A percentile compares a stretch with the other conserved stretches of the same genome.
phyloP scores from a whole-genome alignment of 2,329 filamentous ascomycete species.

The Arthrobotrys conoides region DNA sequence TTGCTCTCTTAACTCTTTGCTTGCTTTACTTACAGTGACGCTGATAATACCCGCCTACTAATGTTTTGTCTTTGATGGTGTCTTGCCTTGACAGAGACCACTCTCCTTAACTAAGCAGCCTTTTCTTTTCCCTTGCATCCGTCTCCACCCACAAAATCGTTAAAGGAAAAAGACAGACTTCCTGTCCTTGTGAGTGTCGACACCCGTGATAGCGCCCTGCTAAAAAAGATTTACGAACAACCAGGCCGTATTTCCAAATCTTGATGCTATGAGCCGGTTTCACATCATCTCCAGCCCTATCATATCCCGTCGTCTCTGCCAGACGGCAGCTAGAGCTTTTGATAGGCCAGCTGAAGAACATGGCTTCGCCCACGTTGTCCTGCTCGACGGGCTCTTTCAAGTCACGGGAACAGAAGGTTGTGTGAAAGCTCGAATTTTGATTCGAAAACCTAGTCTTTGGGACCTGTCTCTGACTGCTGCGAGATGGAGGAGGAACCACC shows the following conservation, averaged over 20 bases:
- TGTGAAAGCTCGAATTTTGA: slow-evolving; percentile 59
- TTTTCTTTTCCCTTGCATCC: slow-evolving; percentile 4
- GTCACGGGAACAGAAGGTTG: slow-evolving; percentile 60
- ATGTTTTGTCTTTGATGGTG: slow-evolving; percentile 61
- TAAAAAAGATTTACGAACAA: slow-evolving; percentile 32
- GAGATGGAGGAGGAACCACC: slow-evolving; percentile 46
- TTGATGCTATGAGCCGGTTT: slow-evolving; percentile 29
- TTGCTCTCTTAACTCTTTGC: neutral
- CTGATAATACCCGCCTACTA: slow-evolving; percentile 49
- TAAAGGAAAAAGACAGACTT: neutral
- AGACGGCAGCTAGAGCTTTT: slow-evolving; percentile 54
- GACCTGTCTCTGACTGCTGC: slow-evolving; percentile 42
- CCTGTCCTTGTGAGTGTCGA: slow-evolving; percentile 21
- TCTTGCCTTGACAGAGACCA: slow-evolving; percentile 56
- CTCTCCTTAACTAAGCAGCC: slow-evolving; percentile 30
- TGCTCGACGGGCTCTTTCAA: slow-evolving; percentile 57
- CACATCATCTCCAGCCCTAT: slow-evolving; percentile 52
- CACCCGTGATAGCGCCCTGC: slow-evolving; percentile 43
- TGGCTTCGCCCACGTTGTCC: slow-evolving; percentile 56
- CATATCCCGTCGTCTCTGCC: slow-evolving; percentile 46
- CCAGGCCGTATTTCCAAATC: slow-evolving; percentile 39
- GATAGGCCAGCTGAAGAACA: slow-evolving; percentile 46
- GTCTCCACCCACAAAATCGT: slow-evolving; percentile 16
- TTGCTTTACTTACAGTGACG: slow-evolving; percentile 37
- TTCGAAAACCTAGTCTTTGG: slow-evolving; percentile 57